Evolutionary conservation across 176 grass and related monocot species (phyloP).

Genomic region (Hordeum vulgare): DNA sequence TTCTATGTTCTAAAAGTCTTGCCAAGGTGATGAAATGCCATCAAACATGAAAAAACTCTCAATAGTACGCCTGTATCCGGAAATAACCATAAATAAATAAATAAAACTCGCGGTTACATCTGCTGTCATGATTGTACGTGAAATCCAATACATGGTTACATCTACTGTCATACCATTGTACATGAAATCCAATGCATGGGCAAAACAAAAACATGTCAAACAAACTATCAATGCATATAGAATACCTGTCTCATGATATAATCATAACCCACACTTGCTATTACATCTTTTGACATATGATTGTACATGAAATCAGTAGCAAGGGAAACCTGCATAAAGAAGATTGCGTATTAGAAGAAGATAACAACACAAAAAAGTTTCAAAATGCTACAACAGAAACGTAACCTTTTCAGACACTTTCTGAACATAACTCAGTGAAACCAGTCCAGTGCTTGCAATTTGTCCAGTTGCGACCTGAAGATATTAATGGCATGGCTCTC

Average conservation of each 20-base stretch:
- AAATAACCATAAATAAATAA: slow-evolving; percentile 56
- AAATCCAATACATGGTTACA: slow-evolving; percentile 65
- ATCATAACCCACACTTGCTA: slow-evolving; percentile 66
- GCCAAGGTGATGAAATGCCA: background rate
- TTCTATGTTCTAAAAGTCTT: background rate
- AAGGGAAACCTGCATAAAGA: slow-evolving; percentile 63
- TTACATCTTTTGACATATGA: slow-evolving; percentile 49
- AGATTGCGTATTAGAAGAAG: background rate
- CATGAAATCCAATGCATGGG: slow-evolving; percentile 69
- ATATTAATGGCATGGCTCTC: slow-evolving; percentile 17
- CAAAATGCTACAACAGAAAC: background rate
- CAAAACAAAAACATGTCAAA: slow-evolving; percentile 4
- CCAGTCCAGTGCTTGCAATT: slow-evolving; percentile 50
- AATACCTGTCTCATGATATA: slow-evolving; percentile 79
- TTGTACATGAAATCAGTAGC: slow-evolving; percentile 81
- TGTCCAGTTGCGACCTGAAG: slow-evolving; percentile 63
- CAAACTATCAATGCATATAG: slow-evolving; percentile 13
- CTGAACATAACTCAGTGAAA: slow-evolving; percentile 67
- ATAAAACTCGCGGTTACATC: slow-evolving; percentile 41
- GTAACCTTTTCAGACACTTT: slow-evolving; percentile 72
- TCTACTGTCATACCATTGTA: slow-evolving; percentile 42
- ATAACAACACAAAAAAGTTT: background rate
- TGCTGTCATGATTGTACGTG: slow-evolving; percentile 45
- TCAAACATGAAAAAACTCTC: slow-evolving; percentile 9
- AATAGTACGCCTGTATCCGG: slow-evolving; percentile 37